A percentile compares a stretch with the other conserved stretches of the same genome.
Conservation (phyloP, 164 flowering plant genomes). For the Nymphaea colorata region DNA sequence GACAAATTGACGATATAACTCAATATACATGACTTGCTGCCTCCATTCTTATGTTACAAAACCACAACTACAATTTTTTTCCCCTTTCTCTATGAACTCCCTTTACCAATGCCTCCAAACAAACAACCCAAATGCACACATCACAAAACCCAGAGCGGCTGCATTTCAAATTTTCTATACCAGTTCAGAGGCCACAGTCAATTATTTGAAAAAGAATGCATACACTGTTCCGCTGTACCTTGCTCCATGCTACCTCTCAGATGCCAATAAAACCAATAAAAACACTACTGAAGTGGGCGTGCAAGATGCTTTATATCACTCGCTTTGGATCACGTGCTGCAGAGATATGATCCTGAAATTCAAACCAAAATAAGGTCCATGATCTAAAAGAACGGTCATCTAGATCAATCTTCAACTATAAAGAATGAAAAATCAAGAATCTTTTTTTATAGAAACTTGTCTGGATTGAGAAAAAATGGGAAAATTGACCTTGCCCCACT, state of each 20-base stretch:
- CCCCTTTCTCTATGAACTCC: not conserved
- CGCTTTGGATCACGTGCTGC: constrained; percentile 78
- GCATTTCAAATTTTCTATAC: not conserved
- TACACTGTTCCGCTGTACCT: not conserved
- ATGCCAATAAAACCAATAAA: not conserved
- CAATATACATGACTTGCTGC: not conserved
- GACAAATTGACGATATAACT: not conserved
- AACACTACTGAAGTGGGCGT: not conserved
- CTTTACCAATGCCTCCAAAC: not conserved
- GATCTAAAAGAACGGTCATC: not conserved
- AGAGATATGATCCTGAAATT: constrained; percentile 62
- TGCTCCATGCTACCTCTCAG: not conserved
- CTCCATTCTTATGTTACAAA: not conserved
- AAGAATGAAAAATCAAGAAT: not conserved
- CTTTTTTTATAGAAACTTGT: not conserved
- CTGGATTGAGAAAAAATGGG: not conserved
- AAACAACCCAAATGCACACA: not conserved
- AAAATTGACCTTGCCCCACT: not conserved
- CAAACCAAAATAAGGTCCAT: not conserved
- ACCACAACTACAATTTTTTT: not conserved
- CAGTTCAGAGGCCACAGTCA: not conserved
- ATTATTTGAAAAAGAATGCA: not conserved
- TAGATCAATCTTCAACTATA: not conserved
- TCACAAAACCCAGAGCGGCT: not conserved
- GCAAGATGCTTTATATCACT: constrained; percentile 19